Conservation (phyloP, 495 filamentous ascomycete species). For the Lindgomyces ingoldianus region DNA sequence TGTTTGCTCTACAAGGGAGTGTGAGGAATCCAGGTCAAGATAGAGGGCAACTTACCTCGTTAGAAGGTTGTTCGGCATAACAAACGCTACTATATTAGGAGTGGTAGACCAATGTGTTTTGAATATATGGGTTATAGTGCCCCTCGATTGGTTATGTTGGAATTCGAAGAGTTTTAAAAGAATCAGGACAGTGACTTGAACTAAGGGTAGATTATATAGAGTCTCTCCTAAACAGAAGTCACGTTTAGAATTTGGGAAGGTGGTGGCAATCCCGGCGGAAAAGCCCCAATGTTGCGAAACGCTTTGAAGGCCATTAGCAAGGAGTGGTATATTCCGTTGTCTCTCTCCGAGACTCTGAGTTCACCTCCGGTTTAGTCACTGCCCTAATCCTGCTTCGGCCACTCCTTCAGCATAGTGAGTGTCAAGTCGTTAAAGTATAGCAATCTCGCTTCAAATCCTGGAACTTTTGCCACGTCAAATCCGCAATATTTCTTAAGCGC, state of each 20-base stretch:
- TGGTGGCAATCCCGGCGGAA: no score
- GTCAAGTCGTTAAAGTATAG: background rate
- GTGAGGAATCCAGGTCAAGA: background rate
- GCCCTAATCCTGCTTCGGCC: background rate
- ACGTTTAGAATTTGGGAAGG: no score
- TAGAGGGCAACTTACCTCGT: background rate
- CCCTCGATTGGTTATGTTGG: background rate
- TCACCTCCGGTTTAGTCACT: background rate
- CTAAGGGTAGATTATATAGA: no score
- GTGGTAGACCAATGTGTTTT: no score
- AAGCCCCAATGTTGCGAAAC: no score
- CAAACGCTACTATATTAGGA: background rate
- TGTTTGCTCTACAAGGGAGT: background rate
- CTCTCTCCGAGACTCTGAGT: background rate
- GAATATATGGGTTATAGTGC: background rate
- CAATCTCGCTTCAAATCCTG: background rate
- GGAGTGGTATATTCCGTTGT: background rate
- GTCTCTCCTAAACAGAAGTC: no score
- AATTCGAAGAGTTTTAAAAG: no score
- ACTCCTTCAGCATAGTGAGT: slow-evolving; percentile 4
- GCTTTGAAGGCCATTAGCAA: no score
- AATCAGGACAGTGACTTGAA: no score
- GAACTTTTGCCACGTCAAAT: background rate
- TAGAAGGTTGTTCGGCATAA: background rate
- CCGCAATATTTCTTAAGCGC: background rate